Evolutionary conservation across 768 basidiomycete genomes (phyloP), one percentile per base, ranked within the genome.

Genomic region (Mycena chlorophos): DNA sequence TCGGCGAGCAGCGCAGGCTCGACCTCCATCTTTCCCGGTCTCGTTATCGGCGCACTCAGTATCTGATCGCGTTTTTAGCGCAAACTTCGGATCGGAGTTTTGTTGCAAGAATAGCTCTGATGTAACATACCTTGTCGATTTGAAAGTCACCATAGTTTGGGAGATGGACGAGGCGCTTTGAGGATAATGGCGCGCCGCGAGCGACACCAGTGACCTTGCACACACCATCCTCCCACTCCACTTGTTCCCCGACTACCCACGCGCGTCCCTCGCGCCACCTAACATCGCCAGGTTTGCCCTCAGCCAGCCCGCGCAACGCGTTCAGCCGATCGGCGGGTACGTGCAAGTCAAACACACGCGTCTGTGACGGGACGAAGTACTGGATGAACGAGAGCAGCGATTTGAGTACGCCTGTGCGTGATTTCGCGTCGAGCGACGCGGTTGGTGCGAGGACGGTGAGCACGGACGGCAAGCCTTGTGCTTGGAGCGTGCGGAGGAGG

Each of bases 351-450:
- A 86, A 89, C 0, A 98, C 78, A 29, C 87, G 80, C 6, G 79
- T 73, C 64, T 94, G 88, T 22, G 81, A 78, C 2, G 96, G 96
- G 56, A 91, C 90, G 70, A 98, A 99, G 73, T 98, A 98, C 60
- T 88, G 87, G 54, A 95, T 86, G 76, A 98, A 99, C 10, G 94
- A 97, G 8, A 96, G 80, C 4, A 98, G 78, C 1, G 94, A 97
- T 73, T 92, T 94, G 52, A 92, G 73, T 45, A 94, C 80, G 17
- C 82, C 83, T 1, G 83, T 65, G 27, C 83, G 84, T 28, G 82
- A 73, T 72, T 93, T 93, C 4, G 73, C 62, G 54, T 87, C 88
- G 38, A 83, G 69, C 3, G 74, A 64, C 13, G 73, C 57, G 52
- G 81, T 75, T 5, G 86, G 79, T 17, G 86, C 77, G 40, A 93